Evolutionary conservation across 2,329 filamentous ascomycete species (phyloP), one percentile per base, ranked within the genome.

Genomic region (Aspergillus ochraceoroseus): DNA sequence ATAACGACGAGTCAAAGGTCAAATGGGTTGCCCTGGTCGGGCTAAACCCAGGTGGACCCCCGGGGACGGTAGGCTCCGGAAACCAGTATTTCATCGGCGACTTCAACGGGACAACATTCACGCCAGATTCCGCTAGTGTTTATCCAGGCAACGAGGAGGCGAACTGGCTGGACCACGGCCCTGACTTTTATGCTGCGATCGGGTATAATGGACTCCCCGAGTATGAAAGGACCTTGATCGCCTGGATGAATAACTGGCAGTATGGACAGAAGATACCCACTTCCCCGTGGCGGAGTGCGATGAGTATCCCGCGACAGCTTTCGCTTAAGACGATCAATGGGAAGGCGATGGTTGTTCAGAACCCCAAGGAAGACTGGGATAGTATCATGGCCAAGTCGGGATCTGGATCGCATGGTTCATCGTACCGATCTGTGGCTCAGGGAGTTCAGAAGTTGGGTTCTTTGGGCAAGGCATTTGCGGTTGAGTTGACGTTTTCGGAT

Each of bases 161-260:
- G 7, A 61, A 61, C 32, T 61, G 57, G 58, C 27, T 60, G 33
- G 58, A 60, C 30, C 52, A 44, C 34, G 58, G 58, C 12, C 57
- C 56, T 2, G 57, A 61, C 41, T 60, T 54, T 23, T 61, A 61
- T 32, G 58, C 58, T 6, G 47, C 55, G 0, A 19, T 45, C 7
- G 43, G 45, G 7, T 52, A 51, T 15, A 59, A 57, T 23, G 57
- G 57, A 3, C 42, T 58, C 2, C 38, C 52, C 2, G 11, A 30
- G 7, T 30, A 44, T 18, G 37, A 52, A 3, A 49, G 46, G 8
- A 47, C 52, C 13, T 36, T 47, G 2, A 45, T 59, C 22, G 48
- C 32, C 3, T 61, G 57, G 57, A 59, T 59, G 57, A 61, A 51
- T 27, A 59, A 61, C 41, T 61, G 57, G 57, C 51, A 57, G 15